Base-by-base conservation (phyloP, 2,329 filamentous ascomycete genomes). In the Alternaria alternata region DNA sequence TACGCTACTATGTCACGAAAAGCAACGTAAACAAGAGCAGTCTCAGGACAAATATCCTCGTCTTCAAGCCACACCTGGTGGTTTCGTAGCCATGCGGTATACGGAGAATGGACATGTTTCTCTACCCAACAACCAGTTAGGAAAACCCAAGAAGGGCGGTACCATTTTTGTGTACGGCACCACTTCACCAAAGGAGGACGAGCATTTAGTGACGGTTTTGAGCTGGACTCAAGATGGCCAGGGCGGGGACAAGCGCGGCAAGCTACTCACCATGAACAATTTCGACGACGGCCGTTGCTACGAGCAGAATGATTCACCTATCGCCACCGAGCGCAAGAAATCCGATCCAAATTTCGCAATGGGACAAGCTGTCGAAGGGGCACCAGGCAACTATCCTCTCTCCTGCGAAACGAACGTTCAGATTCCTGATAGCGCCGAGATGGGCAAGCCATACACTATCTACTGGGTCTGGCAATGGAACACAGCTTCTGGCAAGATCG, bases 391-490 rank as follows among this genome's bases (percentile, higher is more conserved):
- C 53, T 79, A 80, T 46, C 87, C 90, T 69, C 82, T 94, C 51
- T 89, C 85, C 81, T 98, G 95, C 80, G 94, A 97, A 78, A 89
- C 89, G 36, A 89, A 95, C 73, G 82, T 97, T 48, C 84, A 89
- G 72, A 82, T 99, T 14, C 95, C 95, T 0, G 74, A 82, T 5
- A 86, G 91, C 68, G 81, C 88, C 47, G 78, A 85, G n/a, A 77
- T 83, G 9, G 88, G 88, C 44, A 86, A 88, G 30, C 84, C 85
- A 28, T 92, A 94, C 76, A 94, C 93, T 3, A 80, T 97, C 52
- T 96, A 97, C 83, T 98, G 94, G 94, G 90, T 97, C 46, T 98
- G 95, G 95, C 91, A 96, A 78, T 99, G 93, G 92, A 73, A 79
- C 81, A 70, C 70, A 7, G 59, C 62, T 7, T 60, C 75, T 8